A percentile compares a stretch with the other conserved stretches of the same genome.
These are phyloP conservation scores for Sarocladium strictum DNA, from an alignment of 2,329 filamentous ascomycete genomes.

Conservation along the genomic window DNA sequence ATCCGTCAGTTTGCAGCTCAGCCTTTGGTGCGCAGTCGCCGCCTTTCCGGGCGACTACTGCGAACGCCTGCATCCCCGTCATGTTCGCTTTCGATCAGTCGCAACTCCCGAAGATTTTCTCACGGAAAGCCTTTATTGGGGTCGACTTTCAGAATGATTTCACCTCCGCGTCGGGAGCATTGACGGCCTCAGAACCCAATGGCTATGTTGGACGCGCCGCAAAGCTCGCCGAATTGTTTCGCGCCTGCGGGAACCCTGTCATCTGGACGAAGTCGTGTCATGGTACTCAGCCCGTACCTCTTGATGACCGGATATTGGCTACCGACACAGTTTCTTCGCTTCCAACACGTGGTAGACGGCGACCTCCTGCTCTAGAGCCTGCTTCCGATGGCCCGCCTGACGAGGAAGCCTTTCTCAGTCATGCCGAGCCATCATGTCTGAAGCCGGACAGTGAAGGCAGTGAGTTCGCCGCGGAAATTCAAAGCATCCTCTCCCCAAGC, in stretches of 20 bases:
- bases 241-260: constrained; percentile 58
- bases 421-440: constrained; percentile 35
- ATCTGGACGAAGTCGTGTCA: constrained; percentile 60
- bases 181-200: constrained; percentile 58
- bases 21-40: not conserved
- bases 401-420: constrained; percentile 42
- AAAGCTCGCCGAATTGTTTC: constrained; percentile 65
- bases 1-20: not conserved
- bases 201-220: constrained; percentile 64
- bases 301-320: constrained; percentile 45
- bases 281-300: constrained; percentile 21
- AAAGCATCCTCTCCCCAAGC: constrained; percentile 35
- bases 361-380: not conserved
- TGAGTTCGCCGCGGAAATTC: constrained; percentile 37
- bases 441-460: constrained; percentile 37
- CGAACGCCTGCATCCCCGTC: constrained; percentile 7
- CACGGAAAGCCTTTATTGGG: constrained; percentile 67
- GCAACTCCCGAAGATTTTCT: constrained; percentile 49
- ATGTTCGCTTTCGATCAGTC: constrained; percentile 54
- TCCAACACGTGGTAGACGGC: constrained; percentile 11
- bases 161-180: constrained; percentile 57
- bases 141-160: constrained; percentile 93
- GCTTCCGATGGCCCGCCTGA: constrained; percentile 15
- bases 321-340: constrained; percentile 24
- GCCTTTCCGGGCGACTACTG: not conserved